Percentiles rank a stretch among this genome's conserved stretches.
Conservation (phyloP, 352 stramenopile genomes). For the Globisporangium middletonii region DNA sequence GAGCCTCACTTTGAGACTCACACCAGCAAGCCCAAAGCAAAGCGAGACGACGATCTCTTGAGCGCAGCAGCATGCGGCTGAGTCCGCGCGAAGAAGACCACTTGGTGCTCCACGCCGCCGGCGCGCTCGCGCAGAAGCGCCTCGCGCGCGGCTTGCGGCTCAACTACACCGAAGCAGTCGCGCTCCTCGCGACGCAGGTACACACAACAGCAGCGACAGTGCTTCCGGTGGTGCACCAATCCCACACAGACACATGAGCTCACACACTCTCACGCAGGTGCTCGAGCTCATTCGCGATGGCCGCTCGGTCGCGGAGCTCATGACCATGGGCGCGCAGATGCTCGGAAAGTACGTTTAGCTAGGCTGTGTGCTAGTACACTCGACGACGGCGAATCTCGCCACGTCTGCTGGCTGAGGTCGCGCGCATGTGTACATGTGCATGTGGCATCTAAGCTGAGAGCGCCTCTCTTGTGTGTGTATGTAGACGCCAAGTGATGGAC, state of each 20-base stretch:
- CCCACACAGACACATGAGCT: background rate
- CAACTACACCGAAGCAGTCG: conserved; percentile 92
- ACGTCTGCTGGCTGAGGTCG: too few species aligned
- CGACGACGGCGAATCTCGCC: background rate
- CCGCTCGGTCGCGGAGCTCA: conserved; percentile 80
- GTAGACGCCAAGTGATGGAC: conserved; percentile 87
- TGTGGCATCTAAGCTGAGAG: too few species aligned
- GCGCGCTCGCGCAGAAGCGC: conserved; percentile 92
- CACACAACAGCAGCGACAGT: background rate
- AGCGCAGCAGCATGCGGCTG: conserved; percentile 33
- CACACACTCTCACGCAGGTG: conserved; percentile 41
- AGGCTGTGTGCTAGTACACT: background rate
- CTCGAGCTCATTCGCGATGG: conserved; percentile 95
- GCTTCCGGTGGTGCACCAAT: background rate
- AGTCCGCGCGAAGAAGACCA: conserved; percentile 72
- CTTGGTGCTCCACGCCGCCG: conserved; percentile 78
- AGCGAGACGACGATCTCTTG: too few species aligned
- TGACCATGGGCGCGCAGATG: conserved; percentile 81
- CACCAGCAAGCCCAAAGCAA: too few species aligned
- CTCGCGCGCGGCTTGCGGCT: conserved; percentile 89
- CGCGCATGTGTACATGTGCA: too few species aligned
- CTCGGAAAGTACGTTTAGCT: conserved; percentile 41
- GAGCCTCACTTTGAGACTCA: too few species aligned
- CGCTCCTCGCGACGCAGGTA: conserved; percentile 88
- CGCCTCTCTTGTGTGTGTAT: background rate